Evolutionary conservation across 169 alveolate genomes (phyloP), one percentile per base, ranked within the genome.

Genomic region (Plasmodium relictum): DNA sequence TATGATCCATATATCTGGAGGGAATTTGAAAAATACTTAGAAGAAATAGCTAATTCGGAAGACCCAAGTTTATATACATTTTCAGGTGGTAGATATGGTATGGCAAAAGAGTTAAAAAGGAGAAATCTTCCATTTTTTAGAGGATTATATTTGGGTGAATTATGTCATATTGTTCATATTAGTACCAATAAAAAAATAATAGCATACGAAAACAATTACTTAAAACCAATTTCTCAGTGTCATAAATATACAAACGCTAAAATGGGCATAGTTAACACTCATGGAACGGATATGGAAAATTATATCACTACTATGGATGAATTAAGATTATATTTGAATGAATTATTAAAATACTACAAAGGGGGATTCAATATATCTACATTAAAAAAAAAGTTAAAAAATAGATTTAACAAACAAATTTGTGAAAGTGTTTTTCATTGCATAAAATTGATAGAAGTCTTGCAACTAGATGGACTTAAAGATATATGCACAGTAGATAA

Each of bases 51-150:
- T 24, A 74, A 80, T 26, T 73, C 89, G 42, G 93, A 88, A 6
- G 93, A 90, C 73, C 76, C 88, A 20, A 74, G 26, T n/a, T 37
- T 88, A 69, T 88, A 91, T 59, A 76, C 88, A 1, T 94, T 94
- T 88, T 92, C 96, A 1, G 96, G 96, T 5, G 92, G 95, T 52
- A 95, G 95, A 37, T 95, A 95, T 88, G 97, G 97, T 44, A 91
- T 94, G 93, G 94, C 96, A 48, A 92, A 92, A 89, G 93, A 85
- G 37, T 71, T 95, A 69, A 88, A 90, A 61, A 59, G 86, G 72
- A 80, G 91, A 88, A 90, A 93, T 59, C 76, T 95, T 9, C 93
- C 95, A 1, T 95, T 95, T 88, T 80, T 95, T 54, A 73, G 78
- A 58, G 94, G 93, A 0, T 85, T 78, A 89, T 88, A 90, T 26